Conservation (phyloP, 1,139 yeast species). For the Lodderomyces orthopsilosis region DNA sequence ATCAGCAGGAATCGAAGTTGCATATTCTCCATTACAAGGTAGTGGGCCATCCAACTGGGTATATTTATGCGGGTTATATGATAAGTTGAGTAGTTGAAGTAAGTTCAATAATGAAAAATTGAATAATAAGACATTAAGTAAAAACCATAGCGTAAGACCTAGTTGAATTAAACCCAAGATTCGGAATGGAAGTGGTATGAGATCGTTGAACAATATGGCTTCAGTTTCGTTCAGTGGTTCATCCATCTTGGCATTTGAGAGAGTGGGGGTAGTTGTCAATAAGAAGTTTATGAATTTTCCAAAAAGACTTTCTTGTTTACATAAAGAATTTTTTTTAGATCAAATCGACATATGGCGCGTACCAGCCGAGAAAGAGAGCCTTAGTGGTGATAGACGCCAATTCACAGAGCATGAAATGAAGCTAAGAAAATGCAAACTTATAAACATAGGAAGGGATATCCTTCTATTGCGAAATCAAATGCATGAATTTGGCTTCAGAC, state of each 20-base stretch:
- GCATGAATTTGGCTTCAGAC: slow-evolving; percentile 18
- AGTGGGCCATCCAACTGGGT: slow-evolving; percentile 24
- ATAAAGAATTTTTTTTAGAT: background rate
- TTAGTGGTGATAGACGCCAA: no score
- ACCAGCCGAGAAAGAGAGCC: no score
- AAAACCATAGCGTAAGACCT: slow-evolving; percentile 36
- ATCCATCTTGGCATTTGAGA: slow-evolving; percentile 11
- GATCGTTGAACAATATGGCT: slow-evolving; percentile 20
- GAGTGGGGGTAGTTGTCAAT: background rate
- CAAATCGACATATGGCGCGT: no score
- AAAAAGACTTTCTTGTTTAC: background rate
- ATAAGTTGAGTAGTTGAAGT: slow-evolving; percentile 34
- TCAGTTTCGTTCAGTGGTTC: slow-evolving; percentile 12
- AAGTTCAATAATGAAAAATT: slow-evolving; percentile 29
- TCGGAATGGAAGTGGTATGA: slow-evolving; percentile 41
- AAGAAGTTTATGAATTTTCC: background rate
- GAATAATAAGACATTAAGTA: slow-evolving; percentile 27
- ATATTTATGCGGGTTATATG: slow-evolving; percentile 41
- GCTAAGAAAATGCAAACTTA: no score
- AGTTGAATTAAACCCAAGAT: slow-evolving; percentile 31
- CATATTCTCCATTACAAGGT: slow-evolving; percentile 30
- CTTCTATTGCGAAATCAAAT: no score
- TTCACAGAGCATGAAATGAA: no score
- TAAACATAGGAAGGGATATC: no score
- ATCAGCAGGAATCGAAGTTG: slow-evolving; percentile 32